Evolutionary conservation across 2,329 filamentous ascomycete genomes (phyloP), one percentile per base, ranked within the genome.

Genomic region (Dothideomycetes sp.): DNA sequence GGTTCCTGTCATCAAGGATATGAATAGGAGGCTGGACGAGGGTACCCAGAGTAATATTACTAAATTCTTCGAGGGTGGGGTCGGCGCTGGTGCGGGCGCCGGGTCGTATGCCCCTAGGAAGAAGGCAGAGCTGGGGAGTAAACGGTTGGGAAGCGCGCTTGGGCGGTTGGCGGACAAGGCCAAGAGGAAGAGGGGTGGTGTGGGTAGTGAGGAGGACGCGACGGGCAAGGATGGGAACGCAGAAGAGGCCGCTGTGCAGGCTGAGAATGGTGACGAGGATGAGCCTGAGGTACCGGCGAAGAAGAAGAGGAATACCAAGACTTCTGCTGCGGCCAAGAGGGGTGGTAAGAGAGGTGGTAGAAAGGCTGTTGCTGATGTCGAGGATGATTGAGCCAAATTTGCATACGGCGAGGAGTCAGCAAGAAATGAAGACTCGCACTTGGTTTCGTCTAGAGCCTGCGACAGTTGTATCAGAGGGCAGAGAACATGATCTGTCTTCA

Each of bases 31-130:
- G 30, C 83, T 85, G 48, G 71, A 77, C 19, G 91, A 96, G 63
- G 91, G 91, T 5, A 96, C 89, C 14, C 91, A 98, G 66, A 80
- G 79, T 43, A 98, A 98, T 51, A 94, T 98, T 48, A 98, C 91
- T n/a, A 72, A 79, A 17, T 98, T 80, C 59, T 95, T 96, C 57
- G 75, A 77, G 10, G 89, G 89, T 0, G 63, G 66, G 4, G 79
- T 86, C 0, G 84, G 84, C 0, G 72, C 71, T 0, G 83, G 84
- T 29, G 22, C 22, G 7, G 22, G 22, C 7, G 22, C 22, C 22
- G 73, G 79, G 45, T 75, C 73, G 0, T 88, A 85, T 63, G 83
- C 73, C 17, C 84, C 84, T 0, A 72, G 82, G 41, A 77, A 79
- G 46, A 75, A 68, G 41, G 61, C 65, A 18, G 70, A 64, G 10